Percentiles rank a stretch among this genome's conserved stretches.
phyloP scores from a whole-genome alignment of 202 grass and related monocot genomes.

The Panicum hallii region DNA sequence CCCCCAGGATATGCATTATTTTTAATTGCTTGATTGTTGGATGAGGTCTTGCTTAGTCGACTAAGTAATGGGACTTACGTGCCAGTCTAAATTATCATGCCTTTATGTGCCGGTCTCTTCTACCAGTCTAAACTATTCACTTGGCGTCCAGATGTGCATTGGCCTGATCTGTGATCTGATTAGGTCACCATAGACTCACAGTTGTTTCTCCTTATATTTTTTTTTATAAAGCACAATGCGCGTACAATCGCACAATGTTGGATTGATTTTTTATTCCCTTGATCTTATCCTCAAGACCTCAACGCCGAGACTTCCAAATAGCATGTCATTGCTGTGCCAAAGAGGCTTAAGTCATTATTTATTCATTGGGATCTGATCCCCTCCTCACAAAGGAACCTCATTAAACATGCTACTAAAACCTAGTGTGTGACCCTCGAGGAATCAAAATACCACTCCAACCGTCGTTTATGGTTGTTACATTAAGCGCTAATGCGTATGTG shows the following conservation, averaged over 20 bases:
- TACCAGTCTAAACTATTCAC: not conserved
- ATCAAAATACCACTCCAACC: not conserved
- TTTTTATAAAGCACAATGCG: not conserved
- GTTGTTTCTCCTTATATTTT: not conserved
- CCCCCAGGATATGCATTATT: not conserved
- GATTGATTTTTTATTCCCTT: not conserved
- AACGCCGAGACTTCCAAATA: not conserved
- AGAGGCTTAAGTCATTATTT: not conserved
- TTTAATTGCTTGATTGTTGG: not conserved
- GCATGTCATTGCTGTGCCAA: not conserved
- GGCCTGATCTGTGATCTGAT: not conserved
- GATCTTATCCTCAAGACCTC: not conserved
- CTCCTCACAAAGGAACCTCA: not conserved
- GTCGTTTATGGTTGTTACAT: not conserved
- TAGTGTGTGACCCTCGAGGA: not conserved
- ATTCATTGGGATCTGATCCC: not conserved
- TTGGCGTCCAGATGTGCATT: not conserved
- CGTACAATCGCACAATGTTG: not conserved
- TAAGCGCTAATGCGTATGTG: not conserved
- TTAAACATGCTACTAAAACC: not conserved
- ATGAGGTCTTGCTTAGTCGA: not conserved
- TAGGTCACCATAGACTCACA: not conserved
- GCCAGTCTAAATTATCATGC: not conserved
- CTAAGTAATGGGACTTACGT: not conserved
- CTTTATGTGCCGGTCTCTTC: not conserved